Conservation (phyloP, 306 rosid species). For the Canavalia ensiformis region DNA sequence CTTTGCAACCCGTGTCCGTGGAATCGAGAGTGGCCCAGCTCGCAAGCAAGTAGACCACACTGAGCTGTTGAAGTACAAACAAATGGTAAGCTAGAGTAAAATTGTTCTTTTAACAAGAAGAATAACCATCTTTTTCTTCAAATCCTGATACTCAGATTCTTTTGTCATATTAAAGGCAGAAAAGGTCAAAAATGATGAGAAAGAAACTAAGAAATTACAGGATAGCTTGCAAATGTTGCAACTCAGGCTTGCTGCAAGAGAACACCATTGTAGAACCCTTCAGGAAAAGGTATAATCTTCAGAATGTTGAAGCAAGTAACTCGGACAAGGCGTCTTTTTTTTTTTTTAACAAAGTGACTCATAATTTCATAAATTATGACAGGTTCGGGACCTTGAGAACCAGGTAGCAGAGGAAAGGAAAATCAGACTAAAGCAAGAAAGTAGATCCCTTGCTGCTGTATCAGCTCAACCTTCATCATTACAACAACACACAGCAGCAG, state of each 20-base stretch:
- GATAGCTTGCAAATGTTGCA: conserved; percentile 76
- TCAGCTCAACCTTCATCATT: conserved; percentile 64
- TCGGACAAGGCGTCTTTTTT: neutral
- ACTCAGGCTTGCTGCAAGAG: conserved; percentile 82
- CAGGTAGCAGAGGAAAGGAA: conserved; percentile 90
- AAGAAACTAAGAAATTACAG: conserved; percentile 86
- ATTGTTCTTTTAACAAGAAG: neutral
- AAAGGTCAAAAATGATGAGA: conserved; percentile 87
- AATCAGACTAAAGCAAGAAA: conserved; percentile 81
- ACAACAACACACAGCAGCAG: conserved; percentile 51
- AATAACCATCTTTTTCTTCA: conserved; percentile 5
- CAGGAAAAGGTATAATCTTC: conserved; percentile 79
- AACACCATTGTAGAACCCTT: conserved; percentile 77
- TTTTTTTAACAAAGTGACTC: neutral
- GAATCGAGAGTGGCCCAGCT: conserved; percentile 90
- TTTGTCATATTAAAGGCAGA: conserved; percentile 71
- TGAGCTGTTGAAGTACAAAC: conserved; percentile 91
- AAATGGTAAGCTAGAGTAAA: conserved; percentile 70
- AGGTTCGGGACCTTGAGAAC: conserved; percentile 95
- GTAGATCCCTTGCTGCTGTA: conserved; percentile 69
- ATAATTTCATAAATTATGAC: conserved; percentile 27
- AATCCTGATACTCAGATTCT: conserved; percentile 28
- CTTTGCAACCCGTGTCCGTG: conserved; percentile 93
- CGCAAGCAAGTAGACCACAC: conserved; percentile 86
- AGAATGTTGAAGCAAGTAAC: conserved; percentile 10